These are phyloP conservation scores for Aspergillus ostianus DNA, from an alignment of 495 filamentous ascomycete genomes.

Conservation along the genomic window DNA sequence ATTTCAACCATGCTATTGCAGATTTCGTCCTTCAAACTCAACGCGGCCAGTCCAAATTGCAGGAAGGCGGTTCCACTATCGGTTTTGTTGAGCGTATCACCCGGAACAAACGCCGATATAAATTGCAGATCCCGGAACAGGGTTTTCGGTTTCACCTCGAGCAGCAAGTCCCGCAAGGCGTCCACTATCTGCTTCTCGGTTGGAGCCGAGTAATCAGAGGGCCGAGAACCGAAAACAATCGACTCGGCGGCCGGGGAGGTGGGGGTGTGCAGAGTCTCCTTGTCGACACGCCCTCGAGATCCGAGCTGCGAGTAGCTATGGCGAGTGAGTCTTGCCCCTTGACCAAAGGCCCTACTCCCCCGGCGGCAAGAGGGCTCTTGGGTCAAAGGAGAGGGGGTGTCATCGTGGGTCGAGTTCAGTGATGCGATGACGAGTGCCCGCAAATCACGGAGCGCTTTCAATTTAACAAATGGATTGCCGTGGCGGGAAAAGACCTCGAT, in stretches of 20 bases:
- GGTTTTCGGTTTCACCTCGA: constrained; percentile 77
- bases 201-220: constrained; percentile 39
- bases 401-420: constrained; percentile 53
- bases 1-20: constrained; percentile 87
- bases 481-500: constrained; percentile 86
- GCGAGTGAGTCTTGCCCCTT: constrained; percentile 25
- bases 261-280: constrained; percentile 20
- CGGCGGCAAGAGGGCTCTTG: constrained; percentile 24
- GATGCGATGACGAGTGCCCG: constrained; percentile 78
- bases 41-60: constrained; percentile 84
- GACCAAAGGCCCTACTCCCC: constrained; percentile 10
- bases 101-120: constrained; percentile 87
- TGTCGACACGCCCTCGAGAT: constrained; percentile 12
- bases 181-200: constrained; percentile 66
- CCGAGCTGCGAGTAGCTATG: constrained; percentile 38
- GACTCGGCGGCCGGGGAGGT: constrained; percentile 34
- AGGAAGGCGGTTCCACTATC: constrained; percentile 91
- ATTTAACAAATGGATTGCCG: constrained; percentile 82
- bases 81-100: constrained; percentile 76
- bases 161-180: constrained; percentile 75
- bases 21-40: constrained; percentile 86
- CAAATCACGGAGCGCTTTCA: constrained; percentile 80
- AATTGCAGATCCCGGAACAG: constrained; percentile 95
- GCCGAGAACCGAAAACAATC: constrained; percentile 36
- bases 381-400: constrained; percentile 31